Conservation (phyloP, 73 alveolate genomes). For the Tetrahymena thermophila region DNA sequence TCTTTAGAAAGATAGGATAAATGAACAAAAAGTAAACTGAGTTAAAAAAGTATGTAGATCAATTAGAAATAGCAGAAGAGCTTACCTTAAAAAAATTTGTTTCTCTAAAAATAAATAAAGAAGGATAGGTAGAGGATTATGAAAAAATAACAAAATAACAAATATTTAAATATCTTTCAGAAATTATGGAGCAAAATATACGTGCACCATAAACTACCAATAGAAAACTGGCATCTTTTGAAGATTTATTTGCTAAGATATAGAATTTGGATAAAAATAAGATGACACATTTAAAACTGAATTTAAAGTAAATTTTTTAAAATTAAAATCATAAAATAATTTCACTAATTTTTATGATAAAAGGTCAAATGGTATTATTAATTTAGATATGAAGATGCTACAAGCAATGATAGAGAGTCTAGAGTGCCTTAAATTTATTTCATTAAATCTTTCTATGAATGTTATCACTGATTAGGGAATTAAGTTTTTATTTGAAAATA, state of each 20-base stretch:
- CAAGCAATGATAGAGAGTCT: neutral
- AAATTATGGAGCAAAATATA: neutral
- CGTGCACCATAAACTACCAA: neutral
- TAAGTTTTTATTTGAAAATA: neutral
- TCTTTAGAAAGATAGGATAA: neutral
- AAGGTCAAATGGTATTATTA: neutral
- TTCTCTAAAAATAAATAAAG: neutral
- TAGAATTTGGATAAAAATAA: neutral
- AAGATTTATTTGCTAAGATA: neutral
- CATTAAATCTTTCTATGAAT: neutral
- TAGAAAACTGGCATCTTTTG: neutral
- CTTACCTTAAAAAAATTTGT: neutral
- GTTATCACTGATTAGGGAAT: neutral
- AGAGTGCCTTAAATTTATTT: neutral
- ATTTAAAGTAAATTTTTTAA: neutral
- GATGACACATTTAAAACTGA: neutral
- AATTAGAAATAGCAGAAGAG: neutral
- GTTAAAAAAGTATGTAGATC: neutral
- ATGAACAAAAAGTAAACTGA: neutral
- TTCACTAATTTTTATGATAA: neutral
- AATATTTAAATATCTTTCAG: neutral
- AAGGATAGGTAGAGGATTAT: neutral
- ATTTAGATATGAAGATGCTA: neutral
- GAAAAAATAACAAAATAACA: neutral
- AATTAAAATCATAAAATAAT: neutral